Evolutionary conservation across 1,139 yeast genomes (phyloP), one percentile per base, ranked within the genome.

Genomic region (Kluyveromyces sp.): DNA sequence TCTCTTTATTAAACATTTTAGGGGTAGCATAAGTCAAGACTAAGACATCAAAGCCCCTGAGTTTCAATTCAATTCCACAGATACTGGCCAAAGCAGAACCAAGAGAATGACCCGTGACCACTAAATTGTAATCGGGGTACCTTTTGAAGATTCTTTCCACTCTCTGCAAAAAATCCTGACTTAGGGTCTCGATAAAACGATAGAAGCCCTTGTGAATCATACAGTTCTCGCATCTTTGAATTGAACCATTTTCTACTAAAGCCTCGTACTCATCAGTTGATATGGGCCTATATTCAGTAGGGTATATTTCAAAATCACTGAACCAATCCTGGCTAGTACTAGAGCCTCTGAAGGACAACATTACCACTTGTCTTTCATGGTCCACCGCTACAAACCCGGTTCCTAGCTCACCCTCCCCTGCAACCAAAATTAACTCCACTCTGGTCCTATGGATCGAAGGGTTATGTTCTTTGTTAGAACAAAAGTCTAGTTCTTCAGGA

Each of bases 61-160:
- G 51, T 47, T 68, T 67, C 45, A 77, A 68, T 54, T 82, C 88
- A 20, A 78, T 67, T 0, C 83, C 88, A 9, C 77, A 70, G 32
- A 83, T 61, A 12, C 70, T 61, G 0, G 87, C 81, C 44, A 81
- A 62, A 0, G 87, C 86, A 2, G 81, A 92, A 1, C 92, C 94
- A 25, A 83, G 60, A 0, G 92, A 83, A 62, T 83, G 92, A 0
- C 92, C 92, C 2, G 77, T 65, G 2, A 81, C 68, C 3, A 74
- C 69, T 13, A 81, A 50, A 34, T 68, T 60, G 56, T 78, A 80
- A 20, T 69, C 70, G 0, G 78, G 75, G 52, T 71, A 60, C 17
- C 59, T 55, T 39, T 46, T 59, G 57, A 48, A 73, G 46, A 54
- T 56, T 18, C 53, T 52, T 38, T 64, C 62, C 12, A 70, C 65